Conservation (phyloP, 2,329 filamentous ascomycete genomes). For the Aspergillus viridinutans region DNA sequence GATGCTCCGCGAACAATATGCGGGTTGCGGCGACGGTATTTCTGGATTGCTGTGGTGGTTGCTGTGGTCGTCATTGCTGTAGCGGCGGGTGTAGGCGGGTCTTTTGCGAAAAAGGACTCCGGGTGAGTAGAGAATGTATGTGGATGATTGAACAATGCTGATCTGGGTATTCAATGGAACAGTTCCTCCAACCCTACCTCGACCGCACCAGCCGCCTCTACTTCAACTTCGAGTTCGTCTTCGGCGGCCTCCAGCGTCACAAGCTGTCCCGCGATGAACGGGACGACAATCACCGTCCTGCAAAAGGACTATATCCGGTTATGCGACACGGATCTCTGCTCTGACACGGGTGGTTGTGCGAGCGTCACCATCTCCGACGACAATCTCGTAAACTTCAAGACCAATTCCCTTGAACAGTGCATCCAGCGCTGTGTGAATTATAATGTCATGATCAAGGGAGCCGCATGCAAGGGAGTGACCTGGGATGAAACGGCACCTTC, state of each 20-base stretch:
- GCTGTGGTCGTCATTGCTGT: background rate
- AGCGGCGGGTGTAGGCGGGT: background rate
- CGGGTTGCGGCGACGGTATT: background rate
- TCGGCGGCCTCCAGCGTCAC: background rate
- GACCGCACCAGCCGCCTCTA: background rate
- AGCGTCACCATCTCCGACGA: background rate
- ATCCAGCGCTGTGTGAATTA: background rate
- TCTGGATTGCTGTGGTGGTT: background rate
- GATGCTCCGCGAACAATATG: background rate
- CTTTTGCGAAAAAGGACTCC: background rate
- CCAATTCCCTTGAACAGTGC: background rate
- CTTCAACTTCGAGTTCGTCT: background rate
- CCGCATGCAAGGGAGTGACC: background rate
- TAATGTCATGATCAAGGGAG: background rate
- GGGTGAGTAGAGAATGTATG: background rate
- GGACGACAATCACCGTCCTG: background rate
- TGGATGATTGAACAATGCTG: background rate
- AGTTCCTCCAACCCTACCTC: background rate
- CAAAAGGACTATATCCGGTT: background rate
- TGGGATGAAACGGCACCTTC: background rate
- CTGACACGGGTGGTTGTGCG: background rate
- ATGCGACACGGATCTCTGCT: background rate
- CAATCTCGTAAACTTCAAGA: background rate
- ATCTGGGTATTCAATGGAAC: background rate
- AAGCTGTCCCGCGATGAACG: background rate